Base-by-base conservation (phyloP, 805 yeast species). In the Metschnikowia kunwiensis region DNA sequence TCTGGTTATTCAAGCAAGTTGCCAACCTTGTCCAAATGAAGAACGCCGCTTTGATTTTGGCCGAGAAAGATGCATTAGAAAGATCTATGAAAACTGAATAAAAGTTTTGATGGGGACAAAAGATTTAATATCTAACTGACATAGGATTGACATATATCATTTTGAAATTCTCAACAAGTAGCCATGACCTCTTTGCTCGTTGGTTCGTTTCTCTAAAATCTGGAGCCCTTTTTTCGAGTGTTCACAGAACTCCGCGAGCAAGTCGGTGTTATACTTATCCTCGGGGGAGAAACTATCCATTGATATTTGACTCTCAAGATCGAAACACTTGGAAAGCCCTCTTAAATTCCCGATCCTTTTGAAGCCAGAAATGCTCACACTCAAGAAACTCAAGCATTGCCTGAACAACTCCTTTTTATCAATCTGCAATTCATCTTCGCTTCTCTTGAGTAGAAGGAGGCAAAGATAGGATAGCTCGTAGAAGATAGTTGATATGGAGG, bases 1-100 rank as follows among this genome's bases (percentile, higher is more conserved):
- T 89, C 36, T 93, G 95, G 86, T 58, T 78, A 14, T 86, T 88
- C 67, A 93, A 93, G 65, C 98, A 93, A 68, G 61, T 82, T 40
- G 84, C 94, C 45, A 93, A 94, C 57, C 80, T 86, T 14, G 77
- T 93, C 43, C 99, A 93, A 65, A 64, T 93, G 75, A 73, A 77
- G 39, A 80, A 84, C 51, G 99, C 98, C 9, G 87, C 95, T 9
- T 60, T 82, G 24, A 71, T 77, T 35, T 73, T 93, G 53, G 97
- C 97, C 8, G 77, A 73, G 42, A 55, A 75, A 40, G 98, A 93
- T 58, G 85, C 83, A 10, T 72, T 68, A 35, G 78, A 70, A 10
- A 71, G 70, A 34, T 38, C 50, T 36, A 42, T 49, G 5, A 51
- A 51, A 32, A 20, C 13, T 11, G 22, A 31, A 12, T 27, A 23